A percentile compares a stretch with the other conserved stretches of the same genome.
Evolutionary conservation across 768 basidiomycete genomes (phyloP).

Genomic region (Suillus decipiens): DNA sequence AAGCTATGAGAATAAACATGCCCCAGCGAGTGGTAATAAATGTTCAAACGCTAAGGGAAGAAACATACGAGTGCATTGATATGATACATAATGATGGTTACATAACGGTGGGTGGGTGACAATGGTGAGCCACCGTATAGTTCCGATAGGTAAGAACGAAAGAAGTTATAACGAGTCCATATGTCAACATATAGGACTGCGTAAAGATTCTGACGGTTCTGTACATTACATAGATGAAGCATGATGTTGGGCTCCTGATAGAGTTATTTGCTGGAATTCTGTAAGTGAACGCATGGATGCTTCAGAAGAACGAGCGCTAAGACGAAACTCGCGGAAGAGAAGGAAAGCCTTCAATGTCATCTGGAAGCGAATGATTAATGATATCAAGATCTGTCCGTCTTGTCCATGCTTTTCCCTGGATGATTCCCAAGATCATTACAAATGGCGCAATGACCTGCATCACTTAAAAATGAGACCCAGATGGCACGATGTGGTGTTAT

Average conservation of each 20-base stretch:
- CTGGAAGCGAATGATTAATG: neutral
- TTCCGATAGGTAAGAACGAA: too few species aligned
- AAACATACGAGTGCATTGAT: too few species aligned
- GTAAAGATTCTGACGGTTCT: neutral
- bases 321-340: neutral
- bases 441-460: constrained; percentile 10
- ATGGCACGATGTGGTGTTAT: neutral
- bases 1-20: too few species aligned
- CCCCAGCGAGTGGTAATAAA: too few species aligned
- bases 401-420: constrained; percentile 10
- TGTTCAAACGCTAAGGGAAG: too few species aligned
- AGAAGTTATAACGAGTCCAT: too few species aligned
- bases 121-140: too few species aligned
- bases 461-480: neutral
- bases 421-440: constrained; percentile 5
- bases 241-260: neutral
- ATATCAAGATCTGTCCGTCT: neutral
- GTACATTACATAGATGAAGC: neutral
- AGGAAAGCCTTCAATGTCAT: neutral
- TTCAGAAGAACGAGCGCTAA: neutral
- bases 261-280: neutral
- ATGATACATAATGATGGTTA: too few species aligned
- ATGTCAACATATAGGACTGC: too few species aligned
- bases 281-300: too few species aligned
- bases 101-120: too few species aligned